Evolutionary conservation across 352 stramenopile genomes (phyloP), one percentile per base, ranked within the genome.

Genomic region (Pythium sukuiense): DNA sequence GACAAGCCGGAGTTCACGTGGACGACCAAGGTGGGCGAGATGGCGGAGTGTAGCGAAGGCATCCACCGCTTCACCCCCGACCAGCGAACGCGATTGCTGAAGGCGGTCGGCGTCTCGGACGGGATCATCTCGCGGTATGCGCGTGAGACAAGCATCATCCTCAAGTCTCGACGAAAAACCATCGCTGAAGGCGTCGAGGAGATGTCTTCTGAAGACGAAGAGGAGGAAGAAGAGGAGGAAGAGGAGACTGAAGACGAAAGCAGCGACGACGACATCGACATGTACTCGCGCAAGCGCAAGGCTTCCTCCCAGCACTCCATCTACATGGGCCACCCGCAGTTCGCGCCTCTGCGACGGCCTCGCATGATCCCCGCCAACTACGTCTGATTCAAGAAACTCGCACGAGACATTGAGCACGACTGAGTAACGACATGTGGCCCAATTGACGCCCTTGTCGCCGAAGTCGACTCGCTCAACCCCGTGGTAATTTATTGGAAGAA

Each of bases 311-410:
- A 73, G 29, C 66, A 71, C 57, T 72, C 86, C 37, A 74, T 82
- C 32, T 73, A 73, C 61, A 65, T 65, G 56, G 72, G 59, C 64
- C 76, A 75, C 41, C 69, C 77, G 33, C 83, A 80, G 54, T 75
- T 77, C 29, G 60, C 73, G 39, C 81, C 78, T 71, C 69, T 83
- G 50, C 72, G 79, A 50, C 69, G 79, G 58, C 81, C 81, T 30
- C 76, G 81, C 43, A 89, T 89, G 76, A 89, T 89, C 67, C 81
- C 81, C 39, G 67, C 76, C 66, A 87, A 89, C 69, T 89, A 89
- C 67, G 62, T 70, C 54, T 74, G 54, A 73, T 24, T 12, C 55
- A 32, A 61, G 39, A 61, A 54, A 16, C 18, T 39, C 20, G 16
- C 11, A 26, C 26, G 30, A 41, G 32, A 30, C 30, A 46, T 29